Base-by-base conservation (phyloP, 2,329 filamentous ascomycete species). In the Exserohilum rostratum region DNA sequence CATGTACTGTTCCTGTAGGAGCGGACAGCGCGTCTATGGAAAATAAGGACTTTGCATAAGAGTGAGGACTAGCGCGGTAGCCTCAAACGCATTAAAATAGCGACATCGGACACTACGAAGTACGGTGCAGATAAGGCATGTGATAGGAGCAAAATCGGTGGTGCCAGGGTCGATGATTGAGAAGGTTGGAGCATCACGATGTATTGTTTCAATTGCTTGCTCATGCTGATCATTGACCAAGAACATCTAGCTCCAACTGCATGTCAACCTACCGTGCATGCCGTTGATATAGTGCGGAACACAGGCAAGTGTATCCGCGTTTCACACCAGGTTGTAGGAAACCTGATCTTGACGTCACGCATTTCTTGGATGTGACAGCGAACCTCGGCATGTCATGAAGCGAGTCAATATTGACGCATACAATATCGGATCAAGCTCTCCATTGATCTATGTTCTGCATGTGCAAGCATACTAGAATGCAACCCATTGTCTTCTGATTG, bases 391-490 rank as follows among this genome's bases (percentile, higher is more conserved):
- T n/a, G 22, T 29, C 3, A 45, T 20, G 42, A 38, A 43, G 38
- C 42, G 25, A 33, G 42, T 17, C 22, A 42, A 18, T 17, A 17
- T 50, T 46, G 39, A 35, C 29, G 46, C 46, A 42, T 12, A 55
- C 5, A 35, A 22, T 33, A 2, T 29, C 30, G 40, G 53, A 18
- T 25, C 34, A 51, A 29, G 44, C 27, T 55, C 38, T 55, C 42
- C 22, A 60, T 58, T 58, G 49, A 39, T 53, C 48, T 55, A 58
- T 46, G 18, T 44, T 18, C 34, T 43, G 46, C 51, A 51, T 22
- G n/a, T 40, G 25, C 34, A 43, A 42, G 47, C 53, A 49, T 46
- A 38, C 22, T 46, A 30, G 18, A 29, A 29, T 43, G 29, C 13
- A 25, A 30, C n/a, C 39, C n/a, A 11, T 43, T 30, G 39, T 17